Percentiles rank a stretch among this genome's conserved stretches.
Conservation (phyloP, 768 basidiomycete genomes). For the Auriscalpium vulgare region DNA sequence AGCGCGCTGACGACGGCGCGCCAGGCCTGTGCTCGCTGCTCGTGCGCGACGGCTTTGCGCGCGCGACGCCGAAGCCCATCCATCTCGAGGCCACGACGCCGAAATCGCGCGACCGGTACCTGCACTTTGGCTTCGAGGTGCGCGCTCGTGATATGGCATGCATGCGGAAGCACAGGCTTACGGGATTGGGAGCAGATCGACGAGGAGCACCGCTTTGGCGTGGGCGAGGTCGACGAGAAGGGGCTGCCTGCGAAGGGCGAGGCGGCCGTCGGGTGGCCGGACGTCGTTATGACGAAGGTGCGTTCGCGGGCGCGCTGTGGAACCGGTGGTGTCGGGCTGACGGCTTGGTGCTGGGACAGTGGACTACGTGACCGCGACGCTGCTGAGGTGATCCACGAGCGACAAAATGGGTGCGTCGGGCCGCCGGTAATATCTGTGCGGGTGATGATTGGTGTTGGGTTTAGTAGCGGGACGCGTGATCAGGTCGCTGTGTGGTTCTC, state of each 20-base stretch:
- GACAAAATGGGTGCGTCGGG: too few species aligned
- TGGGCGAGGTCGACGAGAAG: conserved; percentile 5
- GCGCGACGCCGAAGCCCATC: conserved; percentile 11
- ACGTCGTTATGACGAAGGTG: conserved; percentile 14
- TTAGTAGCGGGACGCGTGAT: too few species aligned
- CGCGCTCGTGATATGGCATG: background rate
- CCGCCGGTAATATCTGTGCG: too few species aligned
- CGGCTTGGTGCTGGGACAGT: too few species aligned
- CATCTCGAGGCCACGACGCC: conserved; percentile 14
- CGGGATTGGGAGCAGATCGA: background rate
- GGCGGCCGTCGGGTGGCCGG: conserved; percentile 7
- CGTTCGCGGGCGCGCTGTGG: too few species aligned
- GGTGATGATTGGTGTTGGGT: too few species aligned
- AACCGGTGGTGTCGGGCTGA: too few species aligned
- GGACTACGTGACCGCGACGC: too few species aligned
- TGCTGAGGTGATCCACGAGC: too few species aligned
- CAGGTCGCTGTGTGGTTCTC: too few species aligned
- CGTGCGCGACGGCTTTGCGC: conserved; percentile 13
- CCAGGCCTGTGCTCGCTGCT: conserved; percentile 14
- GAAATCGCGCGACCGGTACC: conserved; percentile 14
- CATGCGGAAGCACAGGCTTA: background rate
- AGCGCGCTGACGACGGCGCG: too few species aligned
- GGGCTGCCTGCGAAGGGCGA: conserved; percentile 4
- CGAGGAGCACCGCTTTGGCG: conserved; percentile 7
- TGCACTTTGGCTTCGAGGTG: conserved; percentile 18